phyloP scores from a whole-genome alignment of 1,284 basidiomycete genomes.

The Tilletia indica region DNA sequence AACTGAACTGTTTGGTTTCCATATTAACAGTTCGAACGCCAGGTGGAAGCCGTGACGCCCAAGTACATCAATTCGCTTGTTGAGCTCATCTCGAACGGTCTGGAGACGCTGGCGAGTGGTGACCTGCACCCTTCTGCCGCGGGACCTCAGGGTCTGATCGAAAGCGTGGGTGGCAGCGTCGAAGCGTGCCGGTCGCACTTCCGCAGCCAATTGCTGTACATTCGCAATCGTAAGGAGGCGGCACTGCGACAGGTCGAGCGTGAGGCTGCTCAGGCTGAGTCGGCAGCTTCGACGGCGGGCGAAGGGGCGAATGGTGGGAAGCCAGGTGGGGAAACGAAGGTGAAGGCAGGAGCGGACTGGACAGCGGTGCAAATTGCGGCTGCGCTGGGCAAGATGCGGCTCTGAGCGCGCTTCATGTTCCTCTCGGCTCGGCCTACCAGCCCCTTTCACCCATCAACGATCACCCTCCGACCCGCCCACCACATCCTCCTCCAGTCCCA shows the following conservation, averaged over 20 bases:
- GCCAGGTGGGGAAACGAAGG: neutral
- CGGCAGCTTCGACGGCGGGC: neutral
- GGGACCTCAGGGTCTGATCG: conserved; percentile 68
- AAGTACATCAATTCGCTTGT: conserved; percentile 53
- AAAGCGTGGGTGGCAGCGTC: conserved; percentile 76
- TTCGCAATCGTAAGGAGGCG: conserved; percentile 69
- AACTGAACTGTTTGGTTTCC: conserved; percentile 2
- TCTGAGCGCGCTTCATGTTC: neutral
- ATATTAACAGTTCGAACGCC: conserved; percentile 40
- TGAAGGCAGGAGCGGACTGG: conserved; percentile 4
- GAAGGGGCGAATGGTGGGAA: neutral
- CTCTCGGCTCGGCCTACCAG: no score
- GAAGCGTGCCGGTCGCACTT: conserved; percentile 91
- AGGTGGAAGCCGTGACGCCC: conserved; percentile 49
- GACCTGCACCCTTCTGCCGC: conserved; percentile 17
- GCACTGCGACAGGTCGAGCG: conserved; percentile 24
- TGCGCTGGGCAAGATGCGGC: conserved; percentile 17
- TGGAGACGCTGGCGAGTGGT: conserved; percentile 30
- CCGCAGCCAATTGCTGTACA: conserved; percentile 79
- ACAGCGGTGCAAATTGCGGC: conserved; percentile 16
- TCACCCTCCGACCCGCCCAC: no score
- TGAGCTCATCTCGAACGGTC: conserved; percentile 49
- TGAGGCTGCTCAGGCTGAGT: neutral
- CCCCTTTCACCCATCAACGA: no score
- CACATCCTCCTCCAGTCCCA: no score